Base-by-base conservation (phyloP, 2,329 filamentous ascomycete genomes). In the Colletotrichum sp. region DNA sequence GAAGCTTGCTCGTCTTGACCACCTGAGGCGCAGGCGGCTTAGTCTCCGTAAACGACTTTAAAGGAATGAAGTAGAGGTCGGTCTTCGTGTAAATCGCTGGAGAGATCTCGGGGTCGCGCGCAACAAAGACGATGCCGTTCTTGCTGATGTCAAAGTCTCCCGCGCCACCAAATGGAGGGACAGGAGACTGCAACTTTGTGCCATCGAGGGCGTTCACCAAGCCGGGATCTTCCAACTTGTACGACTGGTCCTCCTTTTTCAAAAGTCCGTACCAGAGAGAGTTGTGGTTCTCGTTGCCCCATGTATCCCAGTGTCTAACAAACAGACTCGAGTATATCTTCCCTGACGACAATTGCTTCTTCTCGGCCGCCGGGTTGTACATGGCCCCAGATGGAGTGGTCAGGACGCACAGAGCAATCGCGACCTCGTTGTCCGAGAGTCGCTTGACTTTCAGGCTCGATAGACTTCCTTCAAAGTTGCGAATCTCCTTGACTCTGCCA, bases 231-330 rank as follows among this genome's bases (percentile, higher is more conserved):
- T 86, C 84, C 18, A 92, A 84, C 30, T 80, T 81, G 81, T 86
- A 90, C n/a, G 78, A 71, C 16, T 79, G 84, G 16, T 83, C 83
- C 44, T 82, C 84, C 81, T 86, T 87, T 78, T 84, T 86, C 64
- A 97, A 83, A 7, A 90, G 89, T 36, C 93, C 93, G 34, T 95
- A 94, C 89, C 93, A 97, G 32, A 98, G 89, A 4, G 93, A 90
- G 80, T 93, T 93, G 77, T 90, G 92, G 80, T 95, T 93, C 62
- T 92, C 90, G 1, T 90, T 92, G 30, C 92, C 87, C 85, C 93
- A 98, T n/a, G 89, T 84, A 82, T 98, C 95, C 95, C 95, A 98
- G 81, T 98, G 95, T 16, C 95, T 91, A 32, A 95, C 94, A 80
- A 95, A 97, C 30, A 96, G 90, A 64, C 90, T 91, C 24, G 91